Conservation (phyloP, 1,284 basidiomycete genomes). For the Phellinidium pouzarii region DNA sequence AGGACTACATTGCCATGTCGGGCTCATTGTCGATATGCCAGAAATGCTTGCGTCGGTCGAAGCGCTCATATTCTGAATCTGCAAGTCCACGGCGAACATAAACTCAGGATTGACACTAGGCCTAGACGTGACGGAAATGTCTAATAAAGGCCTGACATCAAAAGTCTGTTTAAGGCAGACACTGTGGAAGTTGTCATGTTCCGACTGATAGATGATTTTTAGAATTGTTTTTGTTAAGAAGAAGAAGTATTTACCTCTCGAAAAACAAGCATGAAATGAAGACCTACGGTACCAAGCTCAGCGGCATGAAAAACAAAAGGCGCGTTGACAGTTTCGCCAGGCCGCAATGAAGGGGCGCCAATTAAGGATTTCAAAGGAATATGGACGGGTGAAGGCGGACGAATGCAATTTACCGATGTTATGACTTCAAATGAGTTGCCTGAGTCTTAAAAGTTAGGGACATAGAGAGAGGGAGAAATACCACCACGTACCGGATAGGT, state of each 20-base stretch:
- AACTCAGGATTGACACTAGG: slow-evolving; percentile 45
- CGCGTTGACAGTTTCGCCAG: slow-evolving; percentile 43
- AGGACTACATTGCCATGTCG: slow-evolving; percentile 48
- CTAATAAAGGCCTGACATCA: slow-evolving; percentile 51
- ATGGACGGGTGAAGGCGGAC: slow-evolving; percentile 44
- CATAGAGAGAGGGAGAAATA: slow-evolving; percentile 9
- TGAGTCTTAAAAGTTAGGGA: slow-evolving; percentile 16
- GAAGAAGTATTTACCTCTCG: slow-evolving; percentile 47
- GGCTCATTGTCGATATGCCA: slow-evolving; percentile 57
- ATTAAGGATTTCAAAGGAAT: slow-evolving; percentile 37
- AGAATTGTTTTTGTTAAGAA: not conserved
- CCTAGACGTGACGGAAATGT: slow-evolving; percentile 39
- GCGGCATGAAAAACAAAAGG: slow-evolving; percentile 49
- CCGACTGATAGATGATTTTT: slow-evolving; percentile 10
- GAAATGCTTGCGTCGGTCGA: slow-evolving; percentile 40
- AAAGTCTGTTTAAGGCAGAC: slow-evolving; percentile 49
- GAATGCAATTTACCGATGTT: slow-evolving; percentile 37
- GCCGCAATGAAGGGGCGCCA: slow-evolving; percentile 32
- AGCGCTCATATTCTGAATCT: slow-evolving; percentile 42
- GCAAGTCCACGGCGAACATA: slow-evolving; percentile 50
- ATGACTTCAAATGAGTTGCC: slow-evolving; percentile 17
- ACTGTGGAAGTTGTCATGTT: slow-evolving; percentile 39
- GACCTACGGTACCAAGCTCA: slow-evolving; percentile 39
- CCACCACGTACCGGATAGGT: slow-evolving; percentile 19
- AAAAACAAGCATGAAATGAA: slow-evolving; percentile 60